phyloP scores from a whole-genome alignment of 345 rosid species.

The Syzygium aqueum region DNA sequence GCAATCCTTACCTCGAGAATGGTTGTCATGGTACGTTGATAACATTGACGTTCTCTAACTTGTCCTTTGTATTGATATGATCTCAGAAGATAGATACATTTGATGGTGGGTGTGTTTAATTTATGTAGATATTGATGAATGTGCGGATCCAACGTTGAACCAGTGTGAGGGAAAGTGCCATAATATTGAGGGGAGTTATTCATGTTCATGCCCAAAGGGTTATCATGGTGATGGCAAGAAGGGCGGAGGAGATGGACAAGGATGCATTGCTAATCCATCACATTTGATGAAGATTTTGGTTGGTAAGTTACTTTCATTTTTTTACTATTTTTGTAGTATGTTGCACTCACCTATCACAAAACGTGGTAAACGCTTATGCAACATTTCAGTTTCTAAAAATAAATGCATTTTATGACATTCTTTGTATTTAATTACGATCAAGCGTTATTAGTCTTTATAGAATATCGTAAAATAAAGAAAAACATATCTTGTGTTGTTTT shows the following conservation, averaged over 20 bases:
- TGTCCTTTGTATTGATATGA: too few relatives aligned
- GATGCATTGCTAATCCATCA: not conserved
- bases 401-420: too few relatives aligned
- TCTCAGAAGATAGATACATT: too few relatives aligned
- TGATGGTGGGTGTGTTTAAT: not conserved
- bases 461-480: too few relatives aligned
- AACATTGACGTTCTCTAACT: too few relatives aligned
- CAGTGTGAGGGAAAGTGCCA: not conserved
- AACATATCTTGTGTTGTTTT: too few relatives aligned
- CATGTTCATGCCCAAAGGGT: conserved; percentile 20
- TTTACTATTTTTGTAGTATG: too few relatives aligned
- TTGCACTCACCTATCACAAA: too few relatives aligned
- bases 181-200: conserved; percentile 5
- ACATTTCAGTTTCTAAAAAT: too few relatives aligned
- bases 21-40: not conserved
- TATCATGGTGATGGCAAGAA: conserved; percentile 14
- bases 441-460: too few relatives aligned
- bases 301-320: conserved; percentile 1
- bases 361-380: too few relatives aligned
- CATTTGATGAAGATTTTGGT: not conserved
- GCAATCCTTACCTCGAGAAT: not conserved
- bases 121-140: conserved; percentile 17
- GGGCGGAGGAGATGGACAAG: not conserved
- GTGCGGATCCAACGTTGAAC: not conserved
- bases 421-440: too few relatives aligned